Percentiles rank a stretch among this genome's conserved stretches.
phyloP scores from a whole-genome alignment of 768 basidiomycete species.

The Tephrocybe sp. region DNA sequence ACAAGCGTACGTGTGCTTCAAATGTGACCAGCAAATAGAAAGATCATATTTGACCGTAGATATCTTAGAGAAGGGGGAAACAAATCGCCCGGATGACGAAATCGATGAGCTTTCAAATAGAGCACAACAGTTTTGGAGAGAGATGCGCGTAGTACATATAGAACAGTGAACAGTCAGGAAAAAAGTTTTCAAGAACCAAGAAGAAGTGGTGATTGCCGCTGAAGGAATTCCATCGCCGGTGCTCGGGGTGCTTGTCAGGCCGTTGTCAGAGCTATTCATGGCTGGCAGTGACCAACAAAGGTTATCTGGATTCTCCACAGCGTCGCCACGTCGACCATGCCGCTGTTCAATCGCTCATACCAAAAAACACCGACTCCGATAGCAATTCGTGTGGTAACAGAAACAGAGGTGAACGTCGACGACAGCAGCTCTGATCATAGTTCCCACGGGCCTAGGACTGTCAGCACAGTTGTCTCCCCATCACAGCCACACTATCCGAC shows the following conservation, averaged over 20 bases:
- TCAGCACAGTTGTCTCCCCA: conserved; percentile 19
- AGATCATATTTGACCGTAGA: too few relatives aligned
- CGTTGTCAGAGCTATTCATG: neutral
- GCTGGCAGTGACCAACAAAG: neutral
- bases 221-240: neutral
- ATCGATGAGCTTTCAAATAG: too few relatives aligned
- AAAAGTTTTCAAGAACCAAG: too few relatives aligned
- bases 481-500: conserved; percentile 14
- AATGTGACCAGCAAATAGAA: too few relatives aligned
- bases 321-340: conserved; percentile 3
- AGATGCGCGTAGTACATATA: too few relatives aligned
- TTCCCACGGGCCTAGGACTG: conserved; percentile 27
- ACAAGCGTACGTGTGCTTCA: too few relatives aligned
- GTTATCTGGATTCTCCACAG: neutral
- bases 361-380: conserved; percentile 12
- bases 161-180: neutral
- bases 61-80: too few relatives aligned
- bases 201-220: neutral
- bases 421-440: neutral
- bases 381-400: conserved; percentile 25
- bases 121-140: too few relatives aligned
- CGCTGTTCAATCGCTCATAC: conserved; percentile 2
- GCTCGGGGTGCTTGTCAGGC: neutral
- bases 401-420: conserved; percentile 21
- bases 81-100: too few relatives aligned